Base-by-base conservation (phyloP, 2,329 filamentous ascomycete species). In the Trichoderma oligosporum region DNA sequence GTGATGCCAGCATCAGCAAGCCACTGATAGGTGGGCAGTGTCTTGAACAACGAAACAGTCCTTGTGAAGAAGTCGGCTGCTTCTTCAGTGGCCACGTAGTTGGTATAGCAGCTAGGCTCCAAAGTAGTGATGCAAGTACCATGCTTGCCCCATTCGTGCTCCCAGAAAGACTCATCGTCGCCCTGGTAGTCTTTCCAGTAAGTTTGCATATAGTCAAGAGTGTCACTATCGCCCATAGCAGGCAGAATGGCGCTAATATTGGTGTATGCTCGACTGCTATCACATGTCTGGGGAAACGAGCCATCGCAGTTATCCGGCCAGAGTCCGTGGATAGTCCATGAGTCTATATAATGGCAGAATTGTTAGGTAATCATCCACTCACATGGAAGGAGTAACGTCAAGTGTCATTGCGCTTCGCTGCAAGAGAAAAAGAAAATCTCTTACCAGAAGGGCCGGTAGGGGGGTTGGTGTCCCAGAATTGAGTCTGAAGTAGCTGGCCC, bases 131-230 rank as follows among this genome's bases (percentile, higher is more conserved):
- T 82, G 72, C 87, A 90, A 14, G 77, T 79, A 59, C 87, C 88
- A 69, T 91, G 87, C 69, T 89, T 91, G 62, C 76, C 76, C 85
- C 85, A 90, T 71, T 91, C 87, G 69, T 90, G 86, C 67, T 86
- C 76, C 87, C 87, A 91, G 63, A 91, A 82, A 9, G 72, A 73
- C 64, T 86, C 80, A 62, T 87, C 82, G 39, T 84, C 72, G 56
- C 85, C 86, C 47, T 80, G 68, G 70, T 85, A 82, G 66, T 86
- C 83, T 68, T 88, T 85, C 88, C 87, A 91, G 73, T 86, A 89
- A 2, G 74, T 81, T 49, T 80, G 71, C 87, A 91, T 91, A 67
- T 84, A 87, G 2, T 73, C 71, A 1, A 91, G 76, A 3, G 87
- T 76, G 42, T 82, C 80, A 1, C 72, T 73, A 56, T 80, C 76